A percentile compares a stretch with the other conserved stretches of the same genome.
phyloP scores from a whole-genome alignment of 1,284 basidiomycete genomes.

The Sporisorium sorghi region DNA sequence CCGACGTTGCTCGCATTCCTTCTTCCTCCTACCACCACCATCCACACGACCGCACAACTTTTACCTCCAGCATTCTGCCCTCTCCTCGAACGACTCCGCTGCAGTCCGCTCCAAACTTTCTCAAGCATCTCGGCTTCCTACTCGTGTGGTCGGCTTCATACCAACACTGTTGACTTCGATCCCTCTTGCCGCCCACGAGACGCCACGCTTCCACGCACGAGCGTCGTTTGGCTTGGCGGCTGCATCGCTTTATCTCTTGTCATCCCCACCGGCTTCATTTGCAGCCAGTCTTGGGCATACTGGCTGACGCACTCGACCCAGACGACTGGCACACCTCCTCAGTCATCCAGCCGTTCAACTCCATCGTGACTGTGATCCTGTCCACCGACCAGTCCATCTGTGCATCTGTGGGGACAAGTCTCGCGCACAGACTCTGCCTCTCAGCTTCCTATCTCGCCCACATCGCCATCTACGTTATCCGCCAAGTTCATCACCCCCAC shows the following conservation, averaged over 20 bases:
- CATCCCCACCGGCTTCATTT: not conserved
- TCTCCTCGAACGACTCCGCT: too few species aligned
- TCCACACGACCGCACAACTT: not conserved
- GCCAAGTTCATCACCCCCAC: not conserved
- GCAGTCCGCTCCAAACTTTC: not conserved
- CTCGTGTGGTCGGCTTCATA: too few species aligned
- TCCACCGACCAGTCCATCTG: too few species aligned
- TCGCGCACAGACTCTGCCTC: not conserved
- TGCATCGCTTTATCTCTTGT: not conserved
- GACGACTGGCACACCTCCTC: not conserved
- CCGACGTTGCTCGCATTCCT: not conserved
- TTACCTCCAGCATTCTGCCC: not conserved
- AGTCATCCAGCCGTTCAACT: not conserved
- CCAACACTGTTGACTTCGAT: not conserved
- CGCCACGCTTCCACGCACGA: not conserved
- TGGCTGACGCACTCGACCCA: not conserved
- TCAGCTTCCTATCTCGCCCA: not conserved
- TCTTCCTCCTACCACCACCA: not conserved
- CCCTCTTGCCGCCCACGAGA: not conserved
- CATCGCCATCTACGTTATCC: not conserved
- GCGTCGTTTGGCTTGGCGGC: not conserved
- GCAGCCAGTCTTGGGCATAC: not conserved
- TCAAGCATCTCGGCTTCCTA: not conserved
- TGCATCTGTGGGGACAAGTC: too few species aligned
- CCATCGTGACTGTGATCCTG: not conserved